Conservation (phyloP, 768 basidiomycete species). For the Tylopilus subfusipes region DNA sequence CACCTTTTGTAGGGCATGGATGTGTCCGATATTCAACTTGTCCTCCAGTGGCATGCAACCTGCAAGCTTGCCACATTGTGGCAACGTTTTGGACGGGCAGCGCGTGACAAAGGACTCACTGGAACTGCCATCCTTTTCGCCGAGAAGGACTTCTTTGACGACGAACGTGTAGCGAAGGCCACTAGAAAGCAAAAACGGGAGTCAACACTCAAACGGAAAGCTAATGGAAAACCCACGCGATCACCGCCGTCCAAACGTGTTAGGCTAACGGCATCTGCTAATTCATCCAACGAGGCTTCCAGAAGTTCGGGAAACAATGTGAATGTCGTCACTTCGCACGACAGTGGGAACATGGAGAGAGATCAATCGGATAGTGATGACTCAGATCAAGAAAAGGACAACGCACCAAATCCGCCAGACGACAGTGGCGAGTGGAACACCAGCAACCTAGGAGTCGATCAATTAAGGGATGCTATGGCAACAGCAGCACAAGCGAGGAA, state of each 20-base stretch:
- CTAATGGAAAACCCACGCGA: background rate
- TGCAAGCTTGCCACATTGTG: background rate
- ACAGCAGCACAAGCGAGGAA: too few relatives aligned
- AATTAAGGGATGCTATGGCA: too few relatives aligned
- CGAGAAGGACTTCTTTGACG: background rate
- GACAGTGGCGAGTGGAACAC: too few relatives aligned
- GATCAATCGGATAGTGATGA: too few relatives aligned
- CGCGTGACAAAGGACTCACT: background rate
- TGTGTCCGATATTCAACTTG: background rate
- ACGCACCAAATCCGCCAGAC: too few relatives aligned
- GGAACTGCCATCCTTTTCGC: background rate
- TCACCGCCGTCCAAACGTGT: background rate
- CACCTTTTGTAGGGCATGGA: background rate
- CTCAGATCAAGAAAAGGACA: too few relatives aligned
- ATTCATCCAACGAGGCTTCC: too few relatives aligned
- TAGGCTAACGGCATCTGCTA: too few relatives aligned
- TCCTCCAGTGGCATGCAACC: background rate
- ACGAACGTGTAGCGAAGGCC: background rate
- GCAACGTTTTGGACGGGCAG: background rate
- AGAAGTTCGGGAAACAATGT: too few relatives aligned
- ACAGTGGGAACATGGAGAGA: too few relatives aligned
- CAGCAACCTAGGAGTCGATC: too few relatives aligned
- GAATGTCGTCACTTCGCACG: too few relatives aligned
- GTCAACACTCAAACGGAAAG: background rate
- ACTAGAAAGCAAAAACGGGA: background rate